Conservation (phyloP, 83 land plant genomes). For the Picea mariana region DNA sequence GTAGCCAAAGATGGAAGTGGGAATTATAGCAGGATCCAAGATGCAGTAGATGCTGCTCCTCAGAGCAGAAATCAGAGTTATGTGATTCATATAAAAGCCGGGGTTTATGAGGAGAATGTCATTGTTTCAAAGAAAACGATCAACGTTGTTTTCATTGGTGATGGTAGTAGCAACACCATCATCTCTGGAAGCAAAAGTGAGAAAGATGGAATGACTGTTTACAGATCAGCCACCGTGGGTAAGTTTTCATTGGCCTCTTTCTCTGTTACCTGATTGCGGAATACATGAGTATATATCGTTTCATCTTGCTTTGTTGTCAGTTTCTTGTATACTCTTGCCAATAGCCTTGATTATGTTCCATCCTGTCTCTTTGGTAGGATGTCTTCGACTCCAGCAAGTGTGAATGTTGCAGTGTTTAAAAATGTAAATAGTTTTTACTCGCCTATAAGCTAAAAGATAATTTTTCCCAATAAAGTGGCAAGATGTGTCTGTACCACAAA, state of each 20-base stretch:
- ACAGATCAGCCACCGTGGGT: constrained; percentile 56
- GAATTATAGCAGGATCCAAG: constrained; percentile 37
- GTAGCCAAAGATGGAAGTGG: constrained; percentile 51
- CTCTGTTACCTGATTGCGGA: background rate
- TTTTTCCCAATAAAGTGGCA: background rate
- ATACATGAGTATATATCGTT: background rate
- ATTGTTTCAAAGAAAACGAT: constrained; percentile 20
- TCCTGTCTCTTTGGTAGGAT: background rate
- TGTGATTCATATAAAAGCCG: constrained; percentile 26
- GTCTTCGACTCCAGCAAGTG: background rate
- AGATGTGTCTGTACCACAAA: background rate
- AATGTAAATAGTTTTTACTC: background rate
- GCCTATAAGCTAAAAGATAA: background rate
- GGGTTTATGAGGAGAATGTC: constrained; percentile 27
- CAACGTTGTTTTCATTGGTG: constrained; percentile 36
- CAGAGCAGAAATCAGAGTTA: constrained; percentile 23
- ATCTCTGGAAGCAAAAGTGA: constrained; percentile 53
- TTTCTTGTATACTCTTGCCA: background rate
- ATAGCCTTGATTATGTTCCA: background rate
- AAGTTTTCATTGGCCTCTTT: constrained; percentile 9
- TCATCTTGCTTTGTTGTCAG: background rate
- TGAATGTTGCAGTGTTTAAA: background rate
- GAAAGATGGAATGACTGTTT: constrained; percentile 38
- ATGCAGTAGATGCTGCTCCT: constrained; percentile 39
- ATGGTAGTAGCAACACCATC: constrained; percentile 30